A percentile compares a stretch with the other conserved stretches of the same genome.
Conservation (phyloP, 140 eudicot species). For the Stevia rebaudiana region DNA sequence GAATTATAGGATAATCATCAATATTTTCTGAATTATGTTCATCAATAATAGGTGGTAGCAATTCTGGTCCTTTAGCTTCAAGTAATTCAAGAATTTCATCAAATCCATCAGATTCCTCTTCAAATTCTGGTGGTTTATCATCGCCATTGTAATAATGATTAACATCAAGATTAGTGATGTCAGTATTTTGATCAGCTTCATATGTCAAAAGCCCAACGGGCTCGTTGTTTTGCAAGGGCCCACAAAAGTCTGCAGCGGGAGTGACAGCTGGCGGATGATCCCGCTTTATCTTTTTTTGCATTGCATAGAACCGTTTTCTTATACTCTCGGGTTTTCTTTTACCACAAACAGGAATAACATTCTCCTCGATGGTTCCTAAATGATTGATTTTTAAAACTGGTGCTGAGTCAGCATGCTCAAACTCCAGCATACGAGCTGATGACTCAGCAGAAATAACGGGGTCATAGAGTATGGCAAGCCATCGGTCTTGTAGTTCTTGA, state of each 20-base stretch:
- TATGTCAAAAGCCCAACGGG: conserved; percentile 16
- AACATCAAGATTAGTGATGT: conserved; percentile 16
- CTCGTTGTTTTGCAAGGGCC: conserved; percentile 13
- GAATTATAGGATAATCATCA: conserved; percentile 13
- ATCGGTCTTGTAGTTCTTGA: conserved; percentile 60
- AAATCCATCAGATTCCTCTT: conserved; percentile 32
- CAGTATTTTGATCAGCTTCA: conserved; percentile 10
- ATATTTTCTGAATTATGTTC: conserved; percentile 7
- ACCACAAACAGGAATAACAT: conserved; percentile 9
- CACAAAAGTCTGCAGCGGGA: conserved; percentile 8
- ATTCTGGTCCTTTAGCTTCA: conserved; percentile 37
- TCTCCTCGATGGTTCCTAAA: conserved; percentile 25
- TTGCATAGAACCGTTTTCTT: conserved; percentile 40
- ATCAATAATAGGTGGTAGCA: conserved; percentile 11
- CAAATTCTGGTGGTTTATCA: conserved; percentile 13
- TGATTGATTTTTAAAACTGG: conserved; percentile 2
- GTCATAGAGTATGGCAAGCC: conserved; percentile 61
- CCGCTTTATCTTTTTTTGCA: conserved; percentile 46
- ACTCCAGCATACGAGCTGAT: conserved; percentile 46
- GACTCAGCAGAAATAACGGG: conserved; percentile 47
- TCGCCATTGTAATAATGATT: conserved; percentile 21
- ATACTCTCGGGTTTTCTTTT: conserved; percentile 59
- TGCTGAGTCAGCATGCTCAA: conserved; percentile 35
- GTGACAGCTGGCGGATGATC: conserved; percentile 30
- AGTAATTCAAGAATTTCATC: conserved; percentile 28